Conservation (phyloP, 1,284 basidiomycete species). For the Inonotus hispidus region DNA sequence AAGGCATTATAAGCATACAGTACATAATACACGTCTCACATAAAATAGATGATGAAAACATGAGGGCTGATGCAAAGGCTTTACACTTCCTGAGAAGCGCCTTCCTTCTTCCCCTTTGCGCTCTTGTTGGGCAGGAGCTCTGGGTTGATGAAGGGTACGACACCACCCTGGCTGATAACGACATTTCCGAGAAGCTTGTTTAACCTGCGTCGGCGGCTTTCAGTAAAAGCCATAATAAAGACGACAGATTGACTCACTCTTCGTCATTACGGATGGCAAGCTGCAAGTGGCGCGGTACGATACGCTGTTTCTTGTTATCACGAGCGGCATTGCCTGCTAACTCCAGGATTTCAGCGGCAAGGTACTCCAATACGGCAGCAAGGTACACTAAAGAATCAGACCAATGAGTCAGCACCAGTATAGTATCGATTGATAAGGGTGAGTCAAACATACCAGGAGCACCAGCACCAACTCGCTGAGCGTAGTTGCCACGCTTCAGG, state of each 20-base stretch:
- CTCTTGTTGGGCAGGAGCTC: conserved; percentile 69
- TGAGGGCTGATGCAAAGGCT: conserved; percentile 2
- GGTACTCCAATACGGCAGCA: conserved; percentile 80
- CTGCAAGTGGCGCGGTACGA: conserved; percentile 81
- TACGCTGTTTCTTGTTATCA: conserved; percentile 76
- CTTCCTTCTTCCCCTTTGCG: conserved; percentile 49
- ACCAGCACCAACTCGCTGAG: conserved; percentile 63
- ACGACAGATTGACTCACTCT: conserved; percentile 42
- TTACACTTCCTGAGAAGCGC: conserved; percentile 37
- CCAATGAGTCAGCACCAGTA: background rate
- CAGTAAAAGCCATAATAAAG: conserved; percentile 5
- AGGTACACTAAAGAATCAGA: conserved; percentile 60
- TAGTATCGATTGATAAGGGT: background rate
- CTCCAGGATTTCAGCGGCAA: conserved; percentile 85
- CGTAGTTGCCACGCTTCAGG: conserved; percentile 77
- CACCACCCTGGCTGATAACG: conserved; percentile 82
- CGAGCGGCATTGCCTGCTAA: conserved; percentile 79
- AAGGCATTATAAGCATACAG: conserved; percentile 22
- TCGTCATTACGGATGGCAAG: conserved; percentile 83
- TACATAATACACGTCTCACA: conserved; percentile 17
- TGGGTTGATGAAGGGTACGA: conserved; percentile 62
- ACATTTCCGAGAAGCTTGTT: conserved; percentile 73
- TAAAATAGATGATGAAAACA: background rate
- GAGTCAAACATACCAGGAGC: conserved; percentile 56
- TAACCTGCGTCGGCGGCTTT: conserved; percentile 34